A percentile compares a stretch with the other conserved stretches of the same genome.
These are phyloP conservation scores for Kwoniella sp. DNA, from an alignment of 768 basidiomycete genomes.

Conservation along the genomic window DNA sequence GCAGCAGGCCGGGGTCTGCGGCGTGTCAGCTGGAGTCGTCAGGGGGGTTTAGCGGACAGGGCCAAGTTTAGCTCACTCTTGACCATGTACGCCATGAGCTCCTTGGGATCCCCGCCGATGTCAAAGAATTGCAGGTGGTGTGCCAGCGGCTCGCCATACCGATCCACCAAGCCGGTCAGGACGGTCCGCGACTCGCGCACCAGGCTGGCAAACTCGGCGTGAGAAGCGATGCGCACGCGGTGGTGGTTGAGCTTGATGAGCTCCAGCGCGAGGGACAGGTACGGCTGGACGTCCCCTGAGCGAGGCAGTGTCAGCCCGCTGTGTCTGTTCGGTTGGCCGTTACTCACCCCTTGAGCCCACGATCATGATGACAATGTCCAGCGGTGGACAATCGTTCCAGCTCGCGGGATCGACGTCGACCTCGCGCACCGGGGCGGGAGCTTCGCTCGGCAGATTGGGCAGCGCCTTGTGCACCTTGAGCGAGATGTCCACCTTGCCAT, in stretches of 20 bases:
- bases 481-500: neutral
- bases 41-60: neutral
- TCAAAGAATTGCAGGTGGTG: constrained; percentile 56
- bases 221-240: constrained; percentile 59
- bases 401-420: neutral
- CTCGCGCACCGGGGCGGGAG: neutral
- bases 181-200: constrained; percentile 51
- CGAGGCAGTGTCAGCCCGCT: neutral
- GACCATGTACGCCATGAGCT: constrained; percentile 66
- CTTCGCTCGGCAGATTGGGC: neutral
- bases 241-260: constrained; percentile 55
- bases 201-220: constrained; percentile 57
- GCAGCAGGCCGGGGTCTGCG: constrained; percentile 60
- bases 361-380: constrained; percentile 64
- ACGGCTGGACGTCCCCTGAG: constrained; percentile 62
- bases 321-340: neutral
- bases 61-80: constrained; percentile 58
- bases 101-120: constrained; percentile 60
- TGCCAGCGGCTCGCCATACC: constrained; percentile 33
- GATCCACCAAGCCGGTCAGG: constrained; percentile 10
- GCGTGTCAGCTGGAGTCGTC: neutral
- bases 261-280: constrained; percentile 56
- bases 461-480: neutral
- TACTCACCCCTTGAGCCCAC: constrained; percentile 62
- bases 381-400: constrained; percentile 16